Base-by-base conservation (phyloP, 805 yeast species). In the Zygosaccharomyces bisporus region DNA sequence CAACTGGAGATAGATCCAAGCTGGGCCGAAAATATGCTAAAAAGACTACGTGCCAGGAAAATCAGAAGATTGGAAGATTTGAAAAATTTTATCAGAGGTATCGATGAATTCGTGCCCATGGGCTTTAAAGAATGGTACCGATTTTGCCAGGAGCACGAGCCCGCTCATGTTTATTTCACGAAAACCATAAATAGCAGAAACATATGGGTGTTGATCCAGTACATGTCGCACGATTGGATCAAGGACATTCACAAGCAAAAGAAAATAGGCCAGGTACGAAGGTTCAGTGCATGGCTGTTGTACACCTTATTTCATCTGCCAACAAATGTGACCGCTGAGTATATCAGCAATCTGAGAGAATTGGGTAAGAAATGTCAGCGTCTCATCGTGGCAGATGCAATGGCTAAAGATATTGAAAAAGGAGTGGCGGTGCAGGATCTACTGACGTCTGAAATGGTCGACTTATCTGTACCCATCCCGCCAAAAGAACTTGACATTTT, bases 111-210 rank as follows among this genome's bases (percentile, higher is more conserved):
- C 7, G 34, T 41, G 24, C 62, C 63, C 0, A 43, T 30, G 39
- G 62, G 61, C 3, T 58, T 56, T 35, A 57, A 55, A 23, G 55
- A 57, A 32, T 64, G 68, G 67, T 53, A 50, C 42, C 47, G 49
- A 13, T 59, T 52, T 35, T 33, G 61, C 7, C 55, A 51, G 8
- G 48, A 51, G 8, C 61, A 58, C 35, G 64, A 62, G 17, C 66
- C 68, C 0, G 41, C 52, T 0, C 55, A 52, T 45, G 36, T 51
- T 2, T 50, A 50, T 39, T 54, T 55, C 39, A 29, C 19, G 10
- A 31, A 43, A 3, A 44, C 53, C 40, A 27, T 59, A 12, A 46
- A 46, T 31, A 34, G 38, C 17, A 52, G 46, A 23, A 47, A 42
- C 34, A 46, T 58, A 2, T 60, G 64, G 64, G 34, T 44, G 6